Conservation (phyloP, 306 rosid species). For the Trichosanthes truncata region DNA sequence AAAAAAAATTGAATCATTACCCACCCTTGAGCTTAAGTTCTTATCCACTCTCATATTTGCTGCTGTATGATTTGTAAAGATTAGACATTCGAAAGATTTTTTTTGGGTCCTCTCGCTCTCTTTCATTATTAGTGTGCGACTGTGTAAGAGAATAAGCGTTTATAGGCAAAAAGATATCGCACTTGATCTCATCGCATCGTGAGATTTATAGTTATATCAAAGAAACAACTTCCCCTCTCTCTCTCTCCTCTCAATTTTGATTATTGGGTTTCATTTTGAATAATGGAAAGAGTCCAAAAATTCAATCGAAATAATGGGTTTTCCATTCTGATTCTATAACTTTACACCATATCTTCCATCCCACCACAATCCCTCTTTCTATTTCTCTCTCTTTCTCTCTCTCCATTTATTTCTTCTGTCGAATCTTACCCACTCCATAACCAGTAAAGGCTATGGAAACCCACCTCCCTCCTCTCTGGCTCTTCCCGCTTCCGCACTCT, state of each 20-base stretch:
- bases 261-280: slow-evolving; percentile 9
- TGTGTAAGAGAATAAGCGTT: slow-evolving; percentile 25
- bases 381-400: slow-evolving; percentile 17
- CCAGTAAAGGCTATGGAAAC: slow-evolving; percentile 24
- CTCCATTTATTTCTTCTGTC: slow-evolving; percentile 26
- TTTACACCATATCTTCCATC: slow-evolving; percentile 22
- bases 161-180: slow-evolving; percentile 4
- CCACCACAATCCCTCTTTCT: slow-evolving; percentile 6
- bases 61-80: slow-evolving; percentile 4
- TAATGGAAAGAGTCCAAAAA: slow-evolving; percentile 20
- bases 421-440: slow-evolving; percentile 20
- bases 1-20: background rate
- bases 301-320: slow-evolving; percentile 17
- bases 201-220: slow-evolving; percentile 14
- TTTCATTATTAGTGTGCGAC: slow-evolving; percentile 2
- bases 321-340: slow-evolving; percentile 19
- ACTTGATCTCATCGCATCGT: slow-evolving; percentile 9
- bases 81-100: slow-evolving; percentile 19
- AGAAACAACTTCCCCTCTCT: background rate
- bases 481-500: slow-evolving; percentile 14
- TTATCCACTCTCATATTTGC: background rate
- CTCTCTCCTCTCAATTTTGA: slow-evolving; percentile 10
- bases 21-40: background rate
- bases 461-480: slow-evolving; percentile 7
- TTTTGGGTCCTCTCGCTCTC: background rate